These are phyloP conservation scores for Volvox africanus DNA, from an alignment of 139 green algal genomes.

Conservation along the genomic window DNA sequence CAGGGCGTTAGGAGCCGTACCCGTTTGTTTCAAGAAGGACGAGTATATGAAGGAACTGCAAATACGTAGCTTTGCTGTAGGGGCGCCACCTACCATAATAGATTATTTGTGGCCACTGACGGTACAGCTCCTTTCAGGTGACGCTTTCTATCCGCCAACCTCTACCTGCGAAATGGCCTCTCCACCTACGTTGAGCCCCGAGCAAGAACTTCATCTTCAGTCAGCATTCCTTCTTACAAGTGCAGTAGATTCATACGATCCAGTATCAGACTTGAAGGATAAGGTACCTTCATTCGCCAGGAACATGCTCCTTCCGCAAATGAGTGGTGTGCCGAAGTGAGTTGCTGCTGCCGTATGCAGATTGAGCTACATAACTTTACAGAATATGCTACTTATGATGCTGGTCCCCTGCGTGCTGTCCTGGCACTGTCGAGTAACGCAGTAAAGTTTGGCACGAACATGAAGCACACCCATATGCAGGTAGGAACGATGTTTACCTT, in stretches of 20 bases:
- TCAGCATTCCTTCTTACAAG: constrained; percentile 1
- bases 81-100: too few relatives aligned
- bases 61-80: too few relatives aligned
- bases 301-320: not conserved
- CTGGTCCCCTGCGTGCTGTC: not conserved
- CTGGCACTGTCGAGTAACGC: constrained; percentile 3
- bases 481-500: not conserved
- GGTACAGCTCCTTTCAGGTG: too few relatives aligned
- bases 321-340: too few relatives aligned
- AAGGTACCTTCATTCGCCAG: not conserved
- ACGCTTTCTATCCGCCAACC: too few relatives aligned
- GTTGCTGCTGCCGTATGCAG: not conserved
- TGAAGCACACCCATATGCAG: constrained; percentile 19
- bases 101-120: too few relatives aligned
- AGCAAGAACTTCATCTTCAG: constrained; percentile 19
- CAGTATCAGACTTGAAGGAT: not conserved
- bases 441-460: constrained; percentile 15
- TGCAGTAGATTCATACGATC: not conserved
- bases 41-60: too few relatives aligned
- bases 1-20: too few relatives aligned
- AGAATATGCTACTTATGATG: not conserved
- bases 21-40: too few relatives aligned
- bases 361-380: constrained; percentile 29
- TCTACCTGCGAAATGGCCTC: constrained; percentile 11
- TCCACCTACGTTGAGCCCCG: not conserved